Percentiles rank a stretch among this genome's conserved stretches.
Evolutionary conservation across 192 early-diverging fungal species (phyloP).

Genomic region (Backusella australiensis): DNA sequence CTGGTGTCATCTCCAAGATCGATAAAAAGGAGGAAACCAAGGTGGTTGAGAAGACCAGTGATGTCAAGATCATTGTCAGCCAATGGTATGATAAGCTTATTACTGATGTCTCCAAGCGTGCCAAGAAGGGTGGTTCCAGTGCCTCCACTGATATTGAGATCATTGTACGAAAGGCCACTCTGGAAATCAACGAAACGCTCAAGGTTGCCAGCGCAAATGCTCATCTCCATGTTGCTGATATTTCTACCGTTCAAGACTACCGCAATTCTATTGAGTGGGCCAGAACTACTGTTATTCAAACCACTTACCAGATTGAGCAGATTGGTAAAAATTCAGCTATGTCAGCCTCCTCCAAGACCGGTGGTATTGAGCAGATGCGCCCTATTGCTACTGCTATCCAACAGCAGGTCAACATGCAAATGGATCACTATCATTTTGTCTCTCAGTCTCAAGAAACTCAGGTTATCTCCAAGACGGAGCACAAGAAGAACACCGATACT

Average conservation of each 20-base stretch:
- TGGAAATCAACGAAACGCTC: not conserved
- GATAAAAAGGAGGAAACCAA: not conserved
- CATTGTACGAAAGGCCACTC: conserved; percentile 2
- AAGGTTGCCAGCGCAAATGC: not conserved
- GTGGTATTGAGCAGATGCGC: conserved; percentile 16
- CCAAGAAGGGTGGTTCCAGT: conserved; percentile 19
- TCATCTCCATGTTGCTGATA: not conserved
- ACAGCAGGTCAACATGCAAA: conserved; percentile 9
- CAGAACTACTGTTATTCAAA: conserved; percentile 12
- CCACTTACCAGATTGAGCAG: conserved; percentile 8
- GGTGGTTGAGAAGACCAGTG: not conserved
- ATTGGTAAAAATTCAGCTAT: conserved; percentile 8
- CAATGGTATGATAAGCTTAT: conserved; percentile 16
- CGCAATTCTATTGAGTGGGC: conserved; percentile 12
- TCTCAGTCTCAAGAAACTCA: not conserved
- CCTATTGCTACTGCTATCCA: conserved; percentile 17
- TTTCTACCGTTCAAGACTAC: conserved; percentile 5
- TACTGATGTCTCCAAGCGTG: conserved; percentile 9
- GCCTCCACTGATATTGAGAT: conserved; percentile 11
- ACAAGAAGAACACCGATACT: conserved; percentile 8
- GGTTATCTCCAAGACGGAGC: not conserved
- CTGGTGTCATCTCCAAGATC: not conserved
- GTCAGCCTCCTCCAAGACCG: conserved; percentile 5
- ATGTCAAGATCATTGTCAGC: conserved; percentile 6
- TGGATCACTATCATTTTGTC: not conserved